Evolutionary conservation across 2,329 filamentous ascomycete genomes (phyloP).

Genomic region (Gliomastix tumulicola): DNA sequence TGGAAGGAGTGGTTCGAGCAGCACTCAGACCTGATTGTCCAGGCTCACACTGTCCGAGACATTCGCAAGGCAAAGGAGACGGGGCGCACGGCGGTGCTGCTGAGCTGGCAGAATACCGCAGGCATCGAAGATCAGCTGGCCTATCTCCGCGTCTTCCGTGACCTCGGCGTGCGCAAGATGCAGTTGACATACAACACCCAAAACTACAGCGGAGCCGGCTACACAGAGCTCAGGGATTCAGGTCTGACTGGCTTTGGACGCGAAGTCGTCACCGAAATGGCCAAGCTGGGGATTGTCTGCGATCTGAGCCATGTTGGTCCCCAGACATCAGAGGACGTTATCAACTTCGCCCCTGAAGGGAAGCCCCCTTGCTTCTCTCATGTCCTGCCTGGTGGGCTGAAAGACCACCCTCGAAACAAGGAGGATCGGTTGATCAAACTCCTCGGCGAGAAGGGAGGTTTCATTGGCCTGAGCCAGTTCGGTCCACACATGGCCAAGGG

Average conservation of each 20-base stretch:
- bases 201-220: constrained; percentile 30
- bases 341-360: constrained; percentile 21
- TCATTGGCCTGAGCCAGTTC: constrained; percentile 29
- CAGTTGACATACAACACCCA: constrained; percentile 34
- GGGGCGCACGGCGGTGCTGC: constrained; percentile 26
- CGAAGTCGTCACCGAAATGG: constrained; percentile 23
- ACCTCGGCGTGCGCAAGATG: constrained; percentile 32
- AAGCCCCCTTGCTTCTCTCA: constrained; percentile 32
- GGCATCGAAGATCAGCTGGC: constrained; percentile 29
- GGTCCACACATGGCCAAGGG: constrained; percentile 29
- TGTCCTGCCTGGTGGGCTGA: constrained; percentile 22
- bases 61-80: constrained; percentile 25
- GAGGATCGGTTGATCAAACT: constrained; percentile 24
- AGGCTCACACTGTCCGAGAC: constrained; percentile 25
- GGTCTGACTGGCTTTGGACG: constrained; percentile 26
- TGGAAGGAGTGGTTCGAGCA: constrained; percentile 35
- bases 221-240: constrained; percentile 25
- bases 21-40: constrained; percentile 27
- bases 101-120: constrained; percentile 32
- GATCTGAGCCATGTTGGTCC: constrained; percentile 26
- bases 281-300: constrained; percentile 23
- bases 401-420: constrained; percentile 29
- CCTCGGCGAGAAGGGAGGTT: constrained; percentile 25
- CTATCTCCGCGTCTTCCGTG: constrained; percentile 28
- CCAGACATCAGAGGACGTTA: constrained; percentile 22